A percentile compares a stretch with the other conserved stretches of the same genome.
Evolutionary conservation across 768 basidiomycete genomes (phyloP).

Genomic region (Cantharellus cinnabarinus): DNA sequence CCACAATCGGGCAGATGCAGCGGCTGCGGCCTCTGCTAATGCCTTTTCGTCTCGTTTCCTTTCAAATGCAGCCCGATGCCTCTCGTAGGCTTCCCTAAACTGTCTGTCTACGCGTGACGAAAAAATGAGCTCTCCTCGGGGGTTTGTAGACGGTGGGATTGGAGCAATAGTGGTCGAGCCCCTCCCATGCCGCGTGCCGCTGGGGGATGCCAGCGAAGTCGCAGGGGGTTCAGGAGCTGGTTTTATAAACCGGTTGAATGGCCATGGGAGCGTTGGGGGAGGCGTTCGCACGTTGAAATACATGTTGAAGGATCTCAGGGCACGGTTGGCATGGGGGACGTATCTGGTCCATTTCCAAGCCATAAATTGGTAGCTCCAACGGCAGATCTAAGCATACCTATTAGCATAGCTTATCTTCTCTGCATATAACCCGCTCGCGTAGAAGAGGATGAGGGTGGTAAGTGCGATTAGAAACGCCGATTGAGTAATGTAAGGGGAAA

Average conservation of each 20-base stretch:
- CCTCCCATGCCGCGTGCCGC: not conserved
- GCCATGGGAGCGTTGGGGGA: conserved; percentile 33
- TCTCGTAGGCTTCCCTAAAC: conserved; percentile 84
- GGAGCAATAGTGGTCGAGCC: conserved; percentile 32
- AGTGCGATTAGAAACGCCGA: conserved; percentile 73
- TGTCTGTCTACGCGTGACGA: conserved; percentile 62
- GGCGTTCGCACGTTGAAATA: conserved; percentile 83
- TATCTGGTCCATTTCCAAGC: conserved; percentile 35
- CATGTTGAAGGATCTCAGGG: conserved; percentile 87
- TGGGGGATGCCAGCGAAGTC: conserved; percentile 1
- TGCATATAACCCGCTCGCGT: conserved; percentile 87
- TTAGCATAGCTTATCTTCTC: conserved; percentile 96
- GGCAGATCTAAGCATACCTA: conserved; percentile 33
- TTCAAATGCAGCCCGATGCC: conserved; percentile 78
- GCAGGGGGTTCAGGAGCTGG: not conserved
- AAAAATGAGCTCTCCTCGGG: conserved; percentile 92
- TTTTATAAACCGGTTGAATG: not conserved
- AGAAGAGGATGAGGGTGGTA: conserved; percentile 83
- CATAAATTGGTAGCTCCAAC: not conserved
- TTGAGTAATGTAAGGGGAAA: conserved; percentile 37
- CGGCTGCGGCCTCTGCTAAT: conserved; percentile 14
- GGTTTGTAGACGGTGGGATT: conserved; percentile 78
- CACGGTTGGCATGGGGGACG: conserved; percentile 85
- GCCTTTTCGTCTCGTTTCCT: conserved; percentile 43
- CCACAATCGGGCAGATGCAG: not conserved